These are phyloP conservation scores for Geotrichum fermentans DNA, from an alignment of 1,139 yeast species.

Conservation along the genomic window DNA sequence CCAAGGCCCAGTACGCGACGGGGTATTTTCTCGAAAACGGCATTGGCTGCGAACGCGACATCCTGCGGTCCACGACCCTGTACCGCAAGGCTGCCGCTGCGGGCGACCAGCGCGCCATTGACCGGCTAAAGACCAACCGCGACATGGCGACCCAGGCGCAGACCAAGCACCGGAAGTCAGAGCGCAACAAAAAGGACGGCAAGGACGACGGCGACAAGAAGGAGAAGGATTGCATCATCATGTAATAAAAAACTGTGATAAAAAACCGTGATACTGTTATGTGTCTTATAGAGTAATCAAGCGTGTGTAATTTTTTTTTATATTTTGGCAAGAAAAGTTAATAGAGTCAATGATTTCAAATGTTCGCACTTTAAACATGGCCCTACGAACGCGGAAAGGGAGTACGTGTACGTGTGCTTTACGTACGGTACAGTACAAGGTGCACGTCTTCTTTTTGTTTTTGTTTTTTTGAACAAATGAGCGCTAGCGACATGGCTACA, in stretches of 20 bases:
- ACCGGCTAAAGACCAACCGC: conserved; percentile 29
- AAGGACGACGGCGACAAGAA: conserved; percentile 22
- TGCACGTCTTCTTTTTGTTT: too few species aligned
- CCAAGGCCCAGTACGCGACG: conserved; percentile 82
- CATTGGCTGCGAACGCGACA: conserved; percentile 67
- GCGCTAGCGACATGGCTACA: too few species aligned
- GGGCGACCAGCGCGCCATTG: conserved; percentile 62
- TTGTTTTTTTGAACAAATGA: too few species aligned
- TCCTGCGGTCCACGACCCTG: conserved; percentile 64
- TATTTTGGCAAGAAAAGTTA: too few species aligned
- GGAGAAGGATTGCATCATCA: conserved; percentile 35
- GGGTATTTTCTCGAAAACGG: conserved; percentile 86
- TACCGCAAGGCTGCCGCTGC: conserved; percentile 66
- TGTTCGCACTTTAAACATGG: too few species aligned
- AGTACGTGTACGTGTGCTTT: too few species aligned
- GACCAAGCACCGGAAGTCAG: neutral
- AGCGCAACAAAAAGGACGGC: neutral
- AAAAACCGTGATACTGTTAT: neutral
- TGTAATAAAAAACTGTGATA: conserved; percentile 25
- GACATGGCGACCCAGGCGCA: neutral
- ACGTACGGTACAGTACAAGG: too few species aligned
- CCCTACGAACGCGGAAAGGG: too few species aligned
- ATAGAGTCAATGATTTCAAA: too few species aligned
- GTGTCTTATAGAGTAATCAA: too few species aligned
- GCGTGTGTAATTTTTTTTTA: too few species aligned